Evolutionary conservation across 352 stramenopile species (phyloP), one percentile per base, ranked within the genome.

Genomic region (Achlya hypogyna): DNA sequence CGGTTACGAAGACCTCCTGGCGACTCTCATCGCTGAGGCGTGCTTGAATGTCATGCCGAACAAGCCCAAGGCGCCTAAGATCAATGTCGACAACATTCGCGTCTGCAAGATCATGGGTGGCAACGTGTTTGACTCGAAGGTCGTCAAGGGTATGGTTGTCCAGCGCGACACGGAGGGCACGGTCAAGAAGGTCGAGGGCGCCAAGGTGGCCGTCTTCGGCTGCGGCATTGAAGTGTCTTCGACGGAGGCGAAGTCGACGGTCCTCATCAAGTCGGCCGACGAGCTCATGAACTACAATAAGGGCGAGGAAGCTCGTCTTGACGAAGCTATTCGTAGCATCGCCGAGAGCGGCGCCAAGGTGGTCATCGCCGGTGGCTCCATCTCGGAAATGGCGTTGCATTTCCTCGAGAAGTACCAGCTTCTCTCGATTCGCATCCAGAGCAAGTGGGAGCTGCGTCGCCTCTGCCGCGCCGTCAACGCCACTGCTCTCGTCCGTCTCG

Each of bases 271-370:
- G 79, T 98, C 90, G 68, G 97, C 97, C 12, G 96, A 99, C 54
- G 97, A 99, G 81, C 88, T 99, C 69, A 98, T 98, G 82, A 98
- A 97, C 78, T 99, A 99, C 92, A 99, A 99, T 87, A 98, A 98
- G 82, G 94, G 89, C 29, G 97, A 99, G 78, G 97, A 99, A 81
- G 89, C 93, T 66, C 94, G 96, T 74, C 91, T 99, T 72, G 96
- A 99, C 69, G 96, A 99, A 77, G 95, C 97, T 32, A 95, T 99
- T 64, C 95, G 96, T 69, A 86, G 78, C 47, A 99, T 99, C 75
- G 94, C 94, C 32, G 91, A 98, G 58, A 93, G 89, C 4, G 97
- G 97, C 42, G 88, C 95, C 32, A 96, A 96, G 68, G 95, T 99
- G 25, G 86, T 99, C 59, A 95, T 99, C 45, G 95, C 88, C 20